A percentile compares a stretch with the other conserved stretches of the same genome.
Conservation (phyloP, 108 stramenopile genomes). For the Cyclostephanos tholiformis region DNA sequence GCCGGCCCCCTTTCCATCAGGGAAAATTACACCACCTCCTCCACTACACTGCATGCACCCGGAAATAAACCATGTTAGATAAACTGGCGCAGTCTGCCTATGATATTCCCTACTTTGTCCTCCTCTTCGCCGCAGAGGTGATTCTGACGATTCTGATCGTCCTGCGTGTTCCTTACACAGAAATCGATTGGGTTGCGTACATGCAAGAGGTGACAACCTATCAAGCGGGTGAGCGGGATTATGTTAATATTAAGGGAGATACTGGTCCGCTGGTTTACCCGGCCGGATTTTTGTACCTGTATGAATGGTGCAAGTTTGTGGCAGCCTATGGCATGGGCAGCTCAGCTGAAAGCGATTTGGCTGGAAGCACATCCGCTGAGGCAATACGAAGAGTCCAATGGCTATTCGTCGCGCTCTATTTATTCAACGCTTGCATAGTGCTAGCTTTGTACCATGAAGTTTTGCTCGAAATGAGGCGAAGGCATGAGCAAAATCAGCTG, state of each 20-base stretch:
- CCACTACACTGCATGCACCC: no score
- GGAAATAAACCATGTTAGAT: no score
- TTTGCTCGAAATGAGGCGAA: conserved; percentile 33
- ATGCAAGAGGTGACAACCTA: conserved; percentile 95
- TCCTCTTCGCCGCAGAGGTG: conserved; percentile 55
- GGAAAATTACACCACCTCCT: no score
- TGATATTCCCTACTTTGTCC: conserved; percentile 50
- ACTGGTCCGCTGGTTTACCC: conserved; percentile 98
- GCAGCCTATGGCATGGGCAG: conserved; percentile 55
- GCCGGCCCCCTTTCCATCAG: no score
- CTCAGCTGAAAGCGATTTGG: conserved; percentile 11
- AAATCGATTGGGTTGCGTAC: conserved; percentile 98
- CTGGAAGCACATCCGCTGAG: conserved; percentile 35
- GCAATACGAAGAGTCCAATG: conserved; percentile 78
- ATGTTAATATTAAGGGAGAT: conserved; percentile 84
- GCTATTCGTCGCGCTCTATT: conserved; percentile 83
- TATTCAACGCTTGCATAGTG: conserved; percentile 68
- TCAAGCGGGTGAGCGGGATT: conserved; percentile 87
- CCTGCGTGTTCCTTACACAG: conserved; percentile 87
- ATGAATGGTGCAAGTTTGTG: conserved; percentile 66
- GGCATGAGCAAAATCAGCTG: conserved; percentile 9
- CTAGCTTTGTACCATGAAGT: conserved; percentile 72
- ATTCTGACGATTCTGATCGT: conserved; percentile 70
- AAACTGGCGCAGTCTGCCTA: conserved; percentile 41
- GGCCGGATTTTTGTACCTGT: conserved; percentile 95